These are phyloP conservation scores for Citrus hindsii DNA, from an alignment of 345 rosid species.

Conservation along the genomic window DNA sequence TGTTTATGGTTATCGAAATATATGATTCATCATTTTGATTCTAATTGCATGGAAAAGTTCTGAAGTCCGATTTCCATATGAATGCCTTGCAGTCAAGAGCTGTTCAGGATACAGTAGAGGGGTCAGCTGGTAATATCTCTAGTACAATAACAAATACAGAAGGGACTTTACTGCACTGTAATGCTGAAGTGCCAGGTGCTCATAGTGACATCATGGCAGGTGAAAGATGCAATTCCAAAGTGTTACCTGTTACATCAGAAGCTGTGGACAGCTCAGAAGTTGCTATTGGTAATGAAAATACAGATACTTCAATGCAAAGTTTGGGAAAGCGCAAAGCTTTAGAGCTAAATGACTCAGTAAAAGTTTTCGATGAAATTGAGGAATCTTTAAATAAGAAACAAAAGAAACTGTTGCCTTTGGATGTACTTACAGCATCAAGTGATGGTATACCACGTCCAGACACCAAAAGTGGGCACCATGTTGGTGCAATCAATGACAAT, in stretches of 20 bases:
- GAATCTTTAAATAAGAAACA: slow-evolving; percentile 57
- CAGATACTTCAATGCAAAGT: slow-evolving; percentile 31
- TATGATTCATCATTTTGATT: slow-evolving; percentile 2
- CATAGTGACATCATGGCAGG: slow-evolving; percentile 23
- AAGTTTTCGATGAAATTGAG: slow-evolving; percentile 23
- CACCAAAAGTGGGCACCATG: slow-evolving; percentile 14
- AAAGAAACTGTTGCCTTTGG: slow-evolving; percentile 36
- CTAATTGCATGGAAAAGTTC: slow-evolving; percentile 4
- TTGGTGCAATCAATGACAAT: slow-evolving; percentile 19
- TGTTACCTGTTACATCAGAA: slow-evolving; percentile 24
- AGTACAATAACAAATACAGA: slow-evolving; percentile 30
- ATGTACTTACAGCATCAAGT: slow-evolving; percentile 17
- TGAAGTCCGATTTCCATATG: slow-evolving; percentile 23
- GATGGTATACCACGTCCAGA: slow-evolving; percentile 23
- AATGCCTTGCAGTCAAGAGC: slow-evolving; percentile 51
- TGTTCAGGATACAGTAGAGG: slow-evolving; percentile 45
- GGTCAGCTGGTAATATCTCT: slow-evolving; percentile 27
- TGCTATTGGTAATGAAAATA: slow-evolving; percentile 27
- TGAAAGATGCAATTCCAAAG: slow-evolving; percentile 23
- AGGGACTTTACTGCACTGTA: slow-evolving; percentile 23
- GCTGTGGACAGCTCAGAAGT: slow-evolving; percentile 23
- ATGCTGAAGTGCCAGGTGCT: slow-evolving; percentile 29
- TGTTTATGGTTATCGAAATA: slow-evolving; percentile 8
- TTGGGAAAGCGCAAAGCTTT: slow-evolving; percentile 59
- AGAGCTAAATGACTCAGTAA: slow-evolving; percentile 15